Base-by-base conservation (phyloP, 257 asterid species). In the Przewalskia tangutica region DNA sequence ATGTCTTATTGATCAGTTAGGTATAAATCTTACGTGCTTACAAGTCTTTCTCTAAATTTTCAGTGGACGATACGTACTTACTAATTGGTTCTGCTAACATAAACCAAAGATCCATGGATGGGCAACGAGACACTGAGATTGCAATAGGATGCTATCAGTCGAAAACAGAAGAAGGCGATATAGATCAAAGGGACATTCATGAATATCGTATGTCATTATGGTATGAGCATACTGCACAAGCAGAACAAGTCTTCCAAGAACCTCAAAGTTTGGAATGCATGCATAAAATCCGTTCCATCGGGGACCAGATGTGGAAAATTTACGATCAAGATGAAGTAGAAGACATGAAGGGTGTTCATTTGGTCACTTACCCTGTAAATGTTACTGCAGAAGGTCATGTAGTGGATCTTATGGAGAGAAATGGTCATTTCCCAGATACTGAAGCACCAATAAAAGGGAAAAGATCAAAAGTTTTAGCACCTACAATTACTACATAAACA, bases 61-160 rank as follows among this genome's bases (percentile, higher is more conserved):
- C 89, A 95, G 98, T 93, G 90, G 98, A 95, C 65, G 98, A 95
- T 66, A 67, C 88, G 8, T 93, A 93, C 81, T 87, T 95, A 66
- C 80, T 95, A 18, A 90, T 92, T 75, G 98, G 98, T 60, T 95
- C 98, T 1, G 98, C 98, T 14, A 95, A 95, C 55, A 92, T 93
- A 87, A 92, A 95, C 84, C 98, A 93, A 82, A 84, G 98, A 84
- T 95, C 98, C 18, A 93, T 95, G 98, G 98, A 95, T 70, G 98
- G 98, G 50, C 82, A 87, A 83, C 90, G 98, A 23, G 98, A 92
- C 89, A 90, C 96, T 5, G 98, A 94, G 84, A 93, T 94, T 71
- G 97, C 97, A 23, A 88, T 94, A 83, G 98, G 98, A 13, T 93
- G 98, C 81, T 91, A 91, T 20, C 97, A 90, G 71, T 80, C 88